Evolutionary conservation across 345 rosid genomes (phyloP), one percentile per base, ranked within the genome.

Genomic region (Populus davidiana): DNA sequence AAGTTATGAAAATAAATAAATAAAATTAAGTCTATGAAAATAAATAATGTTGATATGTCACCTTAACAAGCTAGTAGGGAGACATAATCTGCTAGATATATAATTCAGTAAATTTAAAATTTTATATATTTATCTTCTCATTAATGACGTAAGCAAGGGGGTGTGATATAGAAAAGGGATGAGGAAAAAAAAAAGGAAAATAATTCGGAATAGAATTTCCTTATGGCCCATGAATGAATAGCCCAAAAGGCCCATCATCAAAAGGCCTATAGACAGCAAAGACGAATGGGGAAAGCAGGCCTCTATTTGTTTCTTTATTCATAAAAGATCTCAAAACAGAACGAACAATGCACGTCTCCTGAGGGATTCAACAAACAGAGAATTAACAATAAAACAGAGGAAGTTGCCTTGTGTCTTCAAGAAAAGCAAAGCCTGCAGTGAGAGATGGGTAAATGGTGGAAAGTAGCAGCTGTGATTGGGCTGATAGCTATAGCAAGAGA

Each of bases 371-470:
- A 20, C 61, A 0, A 41, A 44, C 50, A 3, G 50, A 13, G 2
- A 44, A 44, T 13, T 13, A 13, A 20, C 25, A 54, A 54, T 0
- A 20, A 54, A 54, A 54, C 23, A 20, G 25, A 54, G 61, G 10
- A 21, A 52, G 10, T 7, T 52, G 3, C 56, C n/a, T 50, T 17
- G 21, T 50, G 56, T 16, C 56, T 17, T 50, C 9, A 13, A 65
- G 76, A 64, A 38, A 75, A 63, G 8, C 23, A 18, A 38, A n/a
- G 67, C 5, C 35, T 12, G 67, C 21, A 52, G 16, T 6, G 59
- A 52, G 69, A 56, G 36, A 84, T 87, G 91, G 83, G 83, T 72
- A 90, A 85, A 81, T 87, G 89, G 95, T 85, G 88, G 82, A 83
- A 75, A 81, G 71, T 88, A 65, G 91, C 84, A 0, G 84, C 62